Conservation (phyloP, 352 stramenopile genomes). For the Phytopythium mirpurense region DNA sequence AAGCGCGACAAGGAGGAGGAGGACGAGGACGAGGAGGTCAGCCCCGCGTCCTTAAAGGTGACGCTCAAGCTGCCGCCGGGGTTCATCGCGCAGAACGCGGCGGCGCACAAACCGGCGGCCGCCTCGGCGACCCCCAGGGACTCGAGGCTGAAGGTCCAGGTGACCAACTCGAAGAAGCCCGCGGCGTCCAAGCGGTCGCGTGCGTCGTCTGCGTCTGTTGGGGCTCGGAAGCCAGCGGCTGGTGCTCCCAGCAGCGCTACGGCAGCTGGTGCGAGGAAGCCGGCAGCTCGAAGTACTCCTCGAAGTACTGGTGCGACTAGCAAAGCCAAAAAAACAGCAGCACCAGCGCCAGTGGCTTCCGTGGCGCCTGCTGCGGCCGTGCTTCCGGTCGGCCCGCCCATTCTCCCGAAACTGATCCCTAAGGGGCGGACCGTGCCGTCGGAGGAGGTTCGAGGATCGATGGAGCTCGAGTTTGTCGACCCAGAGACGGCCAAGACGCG, state of each 20-base stretch:
- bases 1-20: conserved; percentile 14
- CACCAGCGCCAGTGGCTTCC: conserved; percentile 1
- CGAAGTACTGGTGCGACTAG: no score
- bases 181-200: conserved; percentile 27
- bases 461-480: conserved; percentile 46
- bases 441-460: conserved; percentile 55
- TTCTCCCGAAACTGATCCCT: conserved; percentile 59
- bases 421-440: conserved; percentile 42
- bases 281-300: conserved; percentile 1
- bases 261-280: neutral
- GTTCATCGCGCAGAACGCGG: conserved; percentile 31
- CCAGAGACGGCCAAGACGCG: conserved; percentile 14
- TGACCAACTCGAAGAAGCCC: conserved; percentile 29
- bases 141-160: conserved; percentile 34
- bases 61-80: conserved; percentile 53
- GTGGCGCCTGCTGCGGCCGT: neutral
- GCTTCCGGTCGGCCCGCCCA: conserved; percentile 13
- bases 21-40: conserved; percentile 16
- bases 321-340: conserved; percentile 11
- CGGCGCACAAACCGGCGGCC: neutral
- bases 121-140: conserved; percentile 10
- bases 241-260: neutral
- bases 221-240: conserved; percentile 10
- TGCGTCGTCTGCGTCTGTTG: conserved; percentile 12
- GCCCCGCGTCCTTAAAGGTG: conserved; percentile 41